Base-by-base conservation (phyloP, 768 basidiomycete genomes). In the Hygrocybe coccinea region DNA sequence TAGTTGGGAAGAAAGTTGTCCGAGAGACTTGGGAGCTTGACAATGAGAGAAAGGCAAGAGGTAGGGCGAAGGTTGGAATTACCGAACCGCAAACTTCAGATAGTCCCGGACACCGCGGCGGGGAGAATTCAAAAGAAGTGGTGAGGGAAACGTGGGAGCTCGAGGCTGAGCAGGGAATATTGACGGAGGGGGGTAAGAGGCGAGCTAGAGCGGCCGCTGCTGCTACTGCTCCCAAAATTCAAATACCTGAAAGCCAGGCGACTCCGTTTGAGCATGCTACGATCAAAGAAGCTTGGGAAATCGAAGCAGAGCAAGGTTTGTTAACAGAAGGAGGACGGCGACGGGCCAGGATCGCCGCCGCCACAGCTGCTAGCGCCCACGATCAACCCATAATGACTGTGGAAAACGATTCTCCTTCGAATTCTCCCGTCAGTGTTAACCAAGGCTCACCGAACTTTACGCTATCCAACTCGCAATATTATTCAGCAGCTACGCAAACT, bases 1-100 rank as follows among this genome's bases (percentile, higher is more conserved):
- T 83, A 15, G 75, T 89, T 2, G 91, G 89, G 14, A 89, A 89
- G 71, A 78, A 76, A 60, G 72, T 89, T 22, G 63, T 87, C 55
- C 83, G 83, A 64, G 90, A 92, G 67, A 68, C 79, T 33, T 91
- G 90, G 90, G 91, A 92, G 65, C 59, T 92, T 11, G 89, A 89
- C 64, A 73, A 82, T 15, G 89, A 92, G 62, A 71, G 75, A 48
- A 75, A 78, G 45, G 62, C 73, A 3, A 80, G 76, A 54, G 67
- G 66, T n/a, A 75, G 75, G 35, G 67, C 60, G 25, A 72, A 69
- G 48, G 67, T 71, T 50, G 52, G 60, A 51, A 66, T 66, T 62
- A 63, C 57, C 45, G 60, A 64, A 33, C 72, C 54, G 62, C 76
- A 64, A 69, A 72, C 0, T 56, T 64, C 34, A 67, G 66, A 8